A percentile compares a stretch with the other conserved stretches of the same genome.
Evolutionary conservation across 495 filamentous ascomycete species (phyloP).

Genomic region (Apiosordaria backusii): DNA sequence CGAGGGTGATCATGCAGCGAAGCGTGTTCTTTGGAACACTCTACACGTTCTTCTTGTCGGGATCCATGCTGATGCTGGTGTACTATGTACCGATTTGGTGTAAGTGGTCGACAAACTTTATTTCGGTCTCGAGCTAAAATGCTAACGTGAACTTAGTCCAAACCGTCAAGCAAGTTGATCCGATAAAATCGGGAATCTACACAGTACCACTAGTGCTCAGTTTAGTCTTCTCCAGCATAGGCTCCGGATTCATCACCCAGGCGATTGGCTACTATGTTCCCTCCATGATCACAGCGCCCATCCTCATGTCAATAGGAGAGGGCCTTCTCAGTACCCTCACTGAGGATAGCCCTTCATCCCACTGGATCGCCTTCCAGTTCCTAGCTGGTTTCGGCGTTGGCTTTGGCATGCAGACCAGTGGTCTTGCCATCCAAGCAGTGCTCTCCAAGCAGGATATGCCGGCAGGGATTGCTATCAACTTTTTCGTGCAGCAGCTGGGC

Average conservation of each 20-base stretch:
- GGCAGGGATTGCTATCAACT: slow-evolving; percentile 60
- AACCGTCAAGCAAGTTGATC: slow-evolving; percentile 56
- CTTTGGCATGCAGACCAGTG: slow-evolving; percentile 65
- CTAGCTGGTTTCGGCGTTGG: slow-evolving; percentile 70
- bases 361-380: slow-evolving; percentile 73
- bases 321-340: slow-evolving; percentile 67
- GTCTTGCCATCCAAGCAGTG: slow-evolving; percentile 61
- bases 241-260: slow-evolving; percentile 51
- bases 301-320: slow-evolving; percentile 61
- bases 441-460: slow-evolving; percentile 55
- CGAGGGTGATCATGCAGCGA: slow-evolving; percentile 67
- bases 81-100: slow-evolving; percentile 76
- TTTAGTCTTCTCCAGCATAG: slow-evolving; percentile 46
- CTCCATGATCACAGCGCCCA: slow-evolving; percentile 53
- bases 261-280: slow-evolving; percentile 67
- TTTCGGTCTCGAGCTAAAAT: slow-evolving; percentile 17
- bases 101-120: slow-evolving; percentile 51
- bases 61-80: slow-evolving; percentile 64
- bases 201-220: slow-evolving; percentile 58
- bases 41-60: slow-evolving; percentile 59
- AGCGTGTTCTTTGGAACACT: slow-evolving; percentile 60
- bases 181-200: slow-evolving; percentile 56
- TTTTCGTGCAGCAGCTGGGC: slow-evolving; percentile 64
- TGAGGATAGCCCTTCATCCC: slow-evolving; percentile 45
- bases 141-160: slow-evolving; percentile 62